Conservation (phyloP, 2,329 filamentous ascomycete genomes). For the Trichoderma atroviride region DNA sequence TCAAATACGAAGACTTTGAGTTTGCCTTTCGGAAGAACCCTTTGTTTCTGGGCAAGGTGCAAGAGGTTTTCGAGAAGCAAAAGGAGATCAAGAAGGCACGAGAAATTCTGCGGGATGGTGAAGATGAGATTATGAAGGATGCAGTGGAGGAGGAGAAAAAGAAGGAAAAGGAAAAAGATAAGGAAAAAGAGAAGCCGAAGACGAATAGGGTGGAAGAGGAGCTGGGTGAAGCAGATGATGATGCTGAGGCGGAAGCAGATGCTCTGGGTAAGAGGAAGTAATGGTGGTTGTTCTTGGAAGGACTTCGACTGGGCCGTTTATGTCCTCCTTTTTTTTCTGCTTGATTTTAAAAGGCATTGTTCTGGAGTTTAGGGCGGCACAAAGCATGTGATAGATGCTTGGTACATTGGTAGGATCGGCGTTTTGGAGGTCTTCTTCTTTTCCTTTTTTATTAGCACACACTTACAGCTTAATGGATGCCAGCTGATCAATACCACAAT, state of each 20-base stretch:
- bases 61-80: conserved; percentile 87
- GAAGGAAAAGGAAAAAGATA: conserved; percentile 40
- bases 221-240: conserved; percentile 56
- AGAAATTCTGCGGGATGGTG: conserved; percentile 73
- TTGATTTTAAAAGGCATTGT: background rate
- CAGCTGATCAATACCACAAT: background rate
- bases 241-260: conserved; percentile 48
- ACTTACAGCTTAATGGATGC: background rate
- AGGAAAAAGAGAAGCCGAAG: conserved; percentile 37
- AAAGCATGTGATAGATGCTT: background rate
- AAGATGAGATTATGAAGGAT: conserved; percentile 60
- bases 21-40: conserved; percentile 88
- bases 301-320: background rate
- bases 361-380: background rate
- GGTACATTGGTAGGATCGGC: background rate
- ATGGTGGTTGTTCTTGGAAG: conserved; percentile 24
- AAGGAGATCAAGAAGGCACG: conserved; percentile 81
- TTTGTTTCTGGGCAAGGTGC: conserved; percentile 82
- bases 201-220: conserved; percentile 50
- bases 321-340: background rate
- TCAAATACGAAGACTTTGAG: conserved; percentile 98
- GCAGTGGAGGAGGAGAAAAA: conserved; percentile 50
- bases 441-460: background rate
- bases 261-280: conserved; percentile 44
- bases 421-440: background rate